Conservation (phyloP, 1,284 basidiomycete species). For the Salmacisia buchloeana region DNA sequence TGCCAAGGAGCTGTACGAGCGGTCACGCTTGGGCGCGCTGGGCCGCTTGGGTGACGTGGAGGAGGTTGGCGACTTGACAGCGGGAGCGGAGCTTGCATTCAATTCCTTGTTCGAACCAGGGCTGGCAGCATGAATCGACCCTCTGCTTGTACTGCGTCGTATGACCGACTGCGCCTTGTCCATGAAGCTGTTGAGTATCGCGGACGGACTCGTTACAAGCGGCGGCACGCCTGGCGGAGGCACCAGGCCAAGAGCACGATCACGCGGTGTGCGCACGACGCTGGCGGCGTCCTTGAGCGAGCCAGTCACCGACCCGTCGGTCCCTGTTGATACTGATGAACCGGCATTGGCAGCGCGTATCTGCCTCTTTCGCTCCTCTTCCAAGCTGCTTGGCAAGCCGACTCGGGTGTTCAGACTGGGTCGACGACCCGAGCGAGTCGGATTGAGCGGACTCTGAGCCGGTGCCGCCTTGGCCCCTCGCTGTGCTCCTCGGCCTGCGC, state of each 20-base stretch:
- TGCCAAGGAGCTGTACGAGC: slow-evolving; percentile 29
- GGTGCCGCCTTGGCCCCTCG: neutral
- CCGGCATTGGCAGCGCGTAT: neutral
- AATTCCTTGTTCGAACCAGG: too few species aligned
- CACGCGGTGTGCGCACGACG: neutral
- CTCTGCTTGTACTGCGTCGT: neutral
- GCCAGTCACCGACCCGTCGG: neutral
- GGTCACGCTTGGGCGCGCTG: neutral
- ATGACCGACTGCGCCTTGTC: neutral
- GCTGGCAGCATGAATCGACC: neutral
- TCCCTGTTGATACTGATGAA: neutral
- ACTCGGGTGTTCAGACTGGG: neutral
- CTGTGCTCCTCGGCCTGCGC: slow-evolving; percentile 15
- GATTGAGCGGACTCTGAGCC: slow-evolving; percentile 4
- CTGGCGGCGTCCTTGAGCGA: neutral
- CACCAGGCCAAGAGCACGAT: neutral
- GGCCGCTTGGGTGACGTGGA: neutral
- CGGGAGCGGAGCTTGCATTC: neutral
- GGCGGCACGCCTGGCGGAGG: neutral
- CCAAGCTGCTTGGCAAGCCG: neutral
- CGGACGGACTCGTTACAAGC: neutral
- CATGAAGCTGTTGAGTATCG: neutral
- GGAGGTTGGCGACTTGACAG: neutral
- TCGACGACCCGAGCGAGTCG: neutral
- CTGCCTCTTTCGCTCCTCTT: neutral